Percentiles rank a stretch among this genome's conserved stretches.
These are phyloP conservation scores for Seiridium unicorne DNA, from an alignment of 2,329 filamentous ascomycete species.

Conservation along the genomic window DNA sequence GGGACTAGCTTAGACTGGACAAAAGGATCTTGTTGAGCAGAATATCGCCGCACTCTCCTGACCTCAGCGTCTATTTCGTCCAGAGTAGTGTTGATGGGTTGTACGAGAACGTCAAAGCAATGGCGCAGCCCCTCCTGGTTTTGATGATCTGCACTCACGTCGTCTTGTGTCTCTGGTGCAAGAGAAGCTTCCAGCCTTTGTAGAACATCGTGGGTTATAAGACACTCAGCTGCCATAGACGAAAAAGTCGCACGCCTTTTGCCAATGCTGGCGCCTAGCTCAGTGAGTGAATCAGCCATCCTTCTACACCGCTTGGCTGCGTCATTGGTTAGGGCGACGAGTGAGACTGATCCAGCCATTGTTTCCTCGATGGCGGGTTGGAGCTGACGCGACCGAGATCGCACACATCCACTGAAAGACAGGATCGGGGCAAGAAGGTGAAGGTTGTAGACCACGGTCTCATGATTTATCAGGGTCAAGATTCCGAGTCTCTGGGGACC, in stretches of 20 bases:
- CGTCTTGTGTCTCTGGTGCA: not conserved
- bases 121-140: conserved; percentile 10
- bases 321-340: not conserved
- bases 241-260: not conserved
- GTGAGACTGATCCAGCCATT: conserved; percentile 1
- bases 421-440: not conserved
- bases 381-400: not conserved
- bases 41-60: conserved; percentile 15
- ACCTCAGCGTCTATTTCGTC: conserved; percentile 16
- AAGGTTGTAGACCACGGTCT: not conserved
- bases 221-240: not conserved
- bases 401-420: not conserved
- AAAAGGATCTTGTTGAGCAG: conserved; percentile 13
- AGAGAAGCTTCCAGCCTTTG: conserved; percentile 1
- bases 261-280: not conserved
- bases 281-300: not conserved
- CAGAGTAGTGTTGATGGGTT: conserved; percentile 15
- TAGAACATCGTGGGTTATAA: not conserved
- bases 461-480: not conserved
- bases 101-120: conserved; percentile 17
- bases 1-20: conserved; percentile 15
- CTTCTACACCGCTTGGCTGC: not conserved
- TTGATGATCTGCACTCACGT: not conserved
- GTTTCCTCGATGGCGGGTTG: not conserved
- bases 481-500: not conserved